A percentile compares a stretch with the other conserved stretches of the same genome.
These are phyloP conservation scores for Pseudognaphalium luteoalbum DNA, from an alignment of 129 eudicot genomes.

Conservation along the genomic window DNA sequence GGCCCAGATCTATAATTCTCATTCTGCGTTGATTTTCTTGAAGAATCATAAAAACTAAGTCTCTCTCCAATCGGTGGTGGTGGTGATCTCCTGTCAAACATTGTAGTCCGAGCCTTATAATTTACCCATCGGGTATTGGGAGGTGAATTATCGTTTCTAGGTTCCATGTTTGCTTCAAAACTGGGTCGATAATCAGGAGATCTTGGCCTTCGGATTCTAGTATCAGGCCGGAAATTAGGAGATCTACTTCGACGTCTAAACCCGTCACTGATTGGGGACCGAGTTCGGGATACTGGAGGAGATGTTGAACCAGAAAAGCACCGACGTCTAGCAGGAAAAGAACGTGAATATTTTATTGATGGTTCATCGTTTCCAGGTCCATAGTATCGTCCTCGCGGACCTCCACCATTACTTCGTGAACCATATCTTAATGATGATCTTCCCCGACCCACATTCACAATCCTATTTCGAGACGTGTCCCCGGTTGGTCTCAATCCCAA, in stretches of 20 bases:
- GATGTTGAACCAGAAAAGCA: conserved; percentile 40
- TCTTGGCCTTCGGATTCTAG: conserved; percentile 34
- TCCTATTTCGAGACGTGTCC: conserved; percentile 28
- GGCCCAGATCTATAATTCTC: conserved; percentile 27
- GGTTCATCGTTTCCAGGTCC: conserved; percentile 35
- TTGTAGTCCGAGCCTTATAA: conserved; percentile 26
- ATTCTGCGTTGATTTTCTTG: conserved; percentile 36
- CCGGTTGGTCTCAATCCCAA: conserved; percentile 30
- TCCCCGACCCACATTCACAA: conserved; percentile 30
- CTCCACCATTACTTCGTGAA: conserved; percentile 16
- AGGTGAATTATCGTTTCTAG: conserved; percentile 27
- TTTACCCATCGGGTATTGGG: conserved; percentile 28
- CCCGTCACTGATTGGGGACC: conserved; percentile 30
- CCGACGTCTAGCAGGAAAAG: conserved; percentile 27
- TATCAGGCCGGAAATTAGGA: conserved; percentile 34
- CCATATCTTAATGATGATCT: conserved; percentile 31
- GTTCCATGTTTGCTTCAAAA: conserved; percentile 27
- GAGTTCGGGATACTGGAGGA: conserved; percentile 37
- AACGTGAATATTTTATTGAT: conserved; percentile 26
- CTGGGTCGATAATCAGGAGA: conserved; percentile 38
- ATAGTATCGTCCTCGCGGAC: conserved; percentile 35
- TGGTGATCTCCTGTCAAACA: conserved; percentile 34
- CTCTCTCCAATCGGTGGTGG: conserved; percentile 31
- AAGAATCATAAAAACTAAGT: conserved; percentile 19
- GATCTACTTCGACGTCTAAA: conserved; percentile 45